A percentile compares a stretch with the other conserved stretches of the same genome.
Conservation (phyloP, 1,284 basidiomycete species). For the Cystobasidium slooffiae region DNA sequence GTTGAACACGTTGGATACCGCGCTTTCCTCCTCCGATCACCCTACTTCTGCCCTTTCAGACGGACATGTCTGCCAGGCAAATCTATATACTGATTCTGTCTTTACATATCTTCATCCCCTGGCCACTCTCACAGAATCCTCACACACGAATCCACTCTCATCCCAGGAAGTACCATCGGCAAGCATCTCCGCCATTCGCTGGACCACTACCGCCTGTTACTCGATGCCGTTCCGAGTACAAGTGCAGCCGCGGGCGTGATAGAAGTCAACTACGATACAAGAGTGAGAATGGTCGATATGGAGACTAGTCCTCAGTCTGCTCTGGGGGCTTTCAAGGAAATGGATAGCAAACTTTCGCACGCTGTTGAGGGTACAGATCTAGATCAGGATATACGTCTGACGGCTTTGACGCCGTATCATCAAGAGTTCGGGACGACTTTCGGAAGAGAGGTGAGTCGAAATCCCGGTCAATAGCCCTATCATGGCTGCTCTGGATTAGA, state of each 20-base stretch:
- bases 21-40: background rate
- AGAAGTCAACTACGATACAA: constrained; percentile 70
- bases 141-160: constrained; percentile 31
- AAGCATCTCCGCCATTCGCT: constrained; percentile 39
- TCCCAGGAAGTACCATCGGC: constrained; percentile 39
- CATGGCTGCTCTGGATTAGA: background rate
- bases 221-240: constrained; percentile 24
- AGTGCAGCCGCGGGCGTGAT: constrained; percentile 22
- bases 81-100: background rate
- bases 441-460: constrained; percentile 70
- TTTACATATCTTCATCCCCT: background rate
- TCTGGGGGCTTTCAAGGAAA: constrained; percentile 63
- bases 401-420: constrained; percentile 75
- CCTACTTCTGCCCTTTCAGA: background rate
- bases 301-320: constrained; percentile 70
- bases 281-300: constrained; percentile 77
- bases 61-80: background rate
- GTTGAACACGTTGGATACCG: background rate
- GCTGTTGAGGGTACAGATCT: constrained; percentile 56
- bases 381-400: constrained; percentile 66
- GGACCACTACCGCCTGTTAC: constrained; percentile 37
- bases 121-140: constrained; percentile 15
- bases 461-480: background rate
- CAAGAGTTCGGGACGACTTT: constrained; percentile 76
- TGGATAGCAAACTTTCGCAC: constrained; percentile 55